phyloP scores from a whole-genome alignment of 768 basidiomycete species.

The Nevesoporus exiguus region DNA sequence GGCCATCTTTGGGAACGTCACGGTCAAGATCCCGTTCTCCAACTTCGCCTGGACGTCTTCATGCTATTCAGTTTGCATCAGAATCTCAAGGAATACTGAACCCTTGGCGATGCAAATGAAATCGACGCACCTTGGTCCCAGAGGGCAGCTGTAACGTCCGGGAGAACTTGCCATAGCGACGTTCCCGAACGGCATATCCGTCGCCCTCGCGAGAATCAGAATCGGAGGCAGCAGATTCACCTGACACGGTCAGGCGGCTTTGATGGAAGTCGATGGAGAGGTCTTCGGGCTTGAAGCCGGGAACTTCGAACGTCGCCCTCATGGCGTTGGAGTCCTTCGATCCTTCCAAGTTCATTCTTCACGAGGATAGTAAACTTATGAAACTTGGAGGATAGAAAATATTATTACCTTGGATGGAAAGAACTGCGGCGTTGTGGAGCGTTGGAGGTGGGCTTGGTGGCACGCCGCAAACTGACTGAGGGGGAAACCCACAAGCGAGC shows the following conservation, averaged over 20 bases:
- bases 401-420: constrained; percentile 22
- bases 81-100: no score
- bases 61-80: constrained; percentile 26
- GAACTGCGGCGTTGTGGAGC: background rate
- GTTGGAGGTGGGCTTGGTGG: background rate
- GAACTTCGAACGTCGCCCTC: constrained; percentile 53
- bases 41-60: constrained; percentile 47
- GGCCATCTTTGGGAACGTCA: constrained; percentile 46
- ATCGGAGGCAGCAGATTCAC: constrained; percentile 35
- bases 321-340: constrained; percentile 39
- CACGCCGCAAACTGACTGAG: background rate
- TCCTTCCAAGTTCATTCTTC: constrained; percentile 46
- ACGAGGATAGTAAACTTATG: background rate
- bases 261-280: constrained; percentile 47
- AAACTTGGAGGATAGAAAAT: background rate
- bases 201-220: constrained; percentile 33
- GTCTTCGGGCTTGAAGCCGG: constrained; percentile 48
- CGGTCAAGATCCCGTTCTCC: constrained; percentile 44
- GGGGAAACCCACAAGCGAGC: constrained; percentile 20
- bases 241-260: constrained; percentile 45
- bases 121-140: constrained; percentile 41
- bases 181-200: constrained; percentile 42
- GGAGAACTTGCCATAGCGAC: constrained; percentile 43
- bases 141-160: constrained; percentile 44
- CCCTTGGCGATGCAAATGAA: no score